Conservation (phyloP, 257 asterid species). For the Solanum clarkiae region DNA sequence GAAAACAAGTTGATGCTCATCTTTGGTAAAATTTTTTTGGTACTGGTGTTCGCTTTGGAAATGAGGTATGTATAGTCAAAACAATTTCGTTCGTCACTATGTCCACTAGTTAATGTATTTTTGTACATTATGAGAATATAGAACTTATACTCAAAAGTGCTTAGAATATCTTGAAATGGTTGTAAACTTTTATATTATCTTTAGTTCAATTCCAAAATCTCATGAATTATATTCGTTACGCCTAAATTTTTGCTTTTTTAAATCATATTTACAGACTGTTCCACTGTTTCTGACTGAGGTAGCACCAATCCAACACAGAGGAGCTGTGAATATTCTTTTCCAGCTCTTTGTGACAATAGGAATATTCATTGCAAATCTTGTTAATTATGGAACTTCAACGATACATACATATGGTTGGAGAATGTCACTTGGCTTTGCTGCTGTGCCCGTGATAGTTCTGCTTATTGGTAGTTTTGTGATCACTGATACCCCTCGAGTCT, state of each 20-base stretch:
- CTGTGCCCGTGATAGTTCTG: slow-evolving; percentile 14
- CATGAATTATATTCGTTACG: no score
- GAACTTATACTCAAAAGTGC: not conserved
- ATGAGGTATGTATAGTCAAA: slow-evolving; percentile 22
- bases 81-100: not conserved
- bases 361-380: slow-evolving; percentile 11
- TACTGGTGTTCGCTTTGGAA: slow-evolving; percentile 43
- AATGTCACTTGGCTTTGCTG: slow-evolving; percentile 16
- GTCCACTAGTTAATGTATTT: not conserved
- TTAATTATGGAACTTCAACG: slow-evolving; percentile 12
- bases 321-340: slow-evolving; percentile 29
- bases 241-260: no score
- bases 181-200: not conserved
- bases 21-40: slow-evolving; percentile 31
- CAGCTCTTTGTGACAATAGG: slow-evolving; percentile 19
- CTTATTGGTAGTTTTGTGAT: slow-evolving; percentile 9
- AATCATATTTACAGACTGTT: slow-evolving; percentile 11
- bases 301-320: slow-evolving; percentile 28
- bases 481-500: slow-evolving; percentile 26
- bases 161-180: not conserved
- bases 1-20: slow-evolving; percentile 24
- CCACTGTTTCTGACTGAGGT: slow-evolving; percentile 31
- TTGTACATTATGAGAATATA: not conserved
- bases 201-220: not conserved
- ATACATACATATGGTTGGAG: slow-evolving; percentile 29